A percentile compares a stretch with the other conserved stretches of the same genome.
Conservation (phyloP, 2,329 filamentous ascomycete genomes). For the Paecilomyces variotii region DNA sequence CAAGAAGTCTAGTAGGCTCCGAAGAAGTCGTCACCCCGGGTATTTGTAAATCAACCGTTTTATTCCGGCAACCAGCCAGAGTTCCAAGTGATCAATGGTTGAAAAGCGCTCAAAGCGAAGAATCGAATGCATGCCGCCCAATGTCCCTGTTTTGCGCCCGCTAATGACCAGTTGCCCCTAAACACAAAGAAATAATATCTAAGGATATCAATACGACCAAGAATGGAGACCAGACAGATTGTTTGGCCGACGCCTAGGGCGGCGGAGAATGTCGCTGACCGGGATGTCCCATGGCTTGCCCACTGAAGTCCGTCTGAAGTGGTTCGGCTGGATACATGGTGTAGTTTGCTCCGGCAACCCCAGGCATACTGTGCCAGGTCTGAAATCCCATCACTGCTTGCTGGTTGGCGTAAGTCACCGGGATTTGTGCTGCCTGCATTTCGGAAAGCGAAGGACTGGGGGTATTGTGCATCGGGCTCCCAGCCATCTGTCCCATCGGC, state of each 20-base stretch:
- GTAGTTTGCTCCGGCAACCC: conserved; percentile 25
- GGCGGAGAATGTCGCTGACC: conserved; percentile 17
- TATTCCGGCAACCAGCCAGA: background rate
- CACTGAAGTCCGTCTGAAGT: conserved; percentile 11
- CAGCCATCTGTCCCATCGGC: conserved; percentile 9
- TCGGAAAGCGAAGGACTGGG: conserved; percentile 18
- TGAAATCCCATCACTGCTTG: conserved; percentile 20
- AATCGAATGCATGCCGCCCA: conserved; percentile 22
- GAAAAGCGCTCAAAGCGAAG: conserved; percentile 9
- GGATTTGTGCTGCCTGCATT: conserved; percentile 18
- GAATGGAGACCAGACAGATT: conserved; percentile 4
- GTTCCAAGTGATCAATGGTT: background rate
- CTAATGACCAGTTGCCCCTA: conserved; percentile 26
- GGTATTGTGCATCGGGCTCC: conserved; percentile 10
- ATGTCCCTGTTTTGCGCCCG: conserved; percentile 26
- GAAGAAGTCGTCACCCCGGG: background rate
- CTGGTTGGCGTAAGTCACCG: conserved; percentile 22
- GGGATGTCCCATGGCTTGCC: conserved; percentile 24
- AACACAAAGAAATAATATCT: conserved; percentile 7
- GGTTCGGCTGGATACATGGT: conserved; percentile 21
- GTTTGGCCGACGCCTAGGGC: conserved; percentile 5
- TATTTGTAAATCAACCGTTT: background rate
- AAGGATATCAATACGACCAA: conserved; percentile 3
- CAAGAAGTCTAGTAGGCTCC: conserved; percentile 3
- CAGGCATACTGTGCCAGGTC: conserved; percentile 21